Conservation (phyloP, 2,329 filamentous ascomycete genomes). For the Cytospora paraplurivora region DNA sequence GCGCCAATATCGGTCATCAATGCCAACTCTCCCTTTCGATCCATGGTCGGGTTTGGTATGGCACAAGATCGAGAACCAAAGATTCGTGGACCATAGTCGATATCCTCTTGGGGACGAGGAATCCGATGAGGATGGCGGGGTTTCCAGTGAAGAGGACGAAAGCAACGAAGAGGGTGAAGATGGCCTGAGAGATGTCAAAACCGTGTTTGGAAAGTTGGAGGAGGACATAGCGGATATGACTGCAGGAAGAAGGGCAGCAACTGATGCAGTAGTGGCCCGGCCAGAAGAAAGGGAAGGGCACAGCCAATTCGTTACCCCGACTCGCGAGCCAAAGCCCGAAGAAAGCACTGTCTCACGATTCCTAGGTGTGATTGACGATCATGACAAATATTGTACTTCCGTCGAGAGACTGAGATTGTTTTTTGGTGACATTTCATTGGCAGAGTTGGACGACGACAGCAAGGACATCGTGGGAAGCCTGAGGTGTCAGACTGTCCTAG, state of each 20-base stretch:
- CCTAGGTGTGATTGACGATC: background rate
- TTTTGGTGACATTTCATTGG: background rate
- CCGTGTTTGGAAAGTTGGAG: background rate
- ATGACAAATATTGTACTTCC: background rate
- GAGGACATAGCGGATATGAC: background rate
- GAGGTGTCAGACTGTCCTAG: conserved; percentile 1
- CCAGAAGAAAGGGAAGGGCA: background rate
- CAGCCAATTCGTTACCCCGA: background rate
- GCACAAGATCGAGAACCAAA: conserved; percentile 2
- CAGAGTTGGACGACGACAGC: background rate
- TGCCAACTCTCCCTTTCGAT: background rate
- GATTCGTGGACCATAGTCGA: background rate
- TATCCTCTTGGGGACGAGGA: no score
- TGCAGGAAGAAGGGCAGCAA: background rate
- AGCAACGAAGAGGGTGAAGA: background rate
- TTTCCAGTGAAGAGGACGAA: background rate
- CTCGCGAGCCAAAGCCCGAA: background rate
- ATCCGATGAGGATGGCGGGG: background rate
- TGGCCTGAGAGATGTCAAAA: background rate
- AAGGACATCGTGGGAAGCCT: rapidly evolving
- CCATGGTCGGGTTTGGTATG: background rate
- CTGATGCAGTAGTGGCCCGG: background rate
- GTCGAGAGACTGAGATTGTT: background rate
- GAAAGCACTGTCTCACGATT: background rate
- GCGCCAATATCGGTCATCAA: background rate